Evolutionary conservation across 2,329 filamentous ascomycete species (phyloP).

Genomic region (Aspergillus sp.): DNA sequence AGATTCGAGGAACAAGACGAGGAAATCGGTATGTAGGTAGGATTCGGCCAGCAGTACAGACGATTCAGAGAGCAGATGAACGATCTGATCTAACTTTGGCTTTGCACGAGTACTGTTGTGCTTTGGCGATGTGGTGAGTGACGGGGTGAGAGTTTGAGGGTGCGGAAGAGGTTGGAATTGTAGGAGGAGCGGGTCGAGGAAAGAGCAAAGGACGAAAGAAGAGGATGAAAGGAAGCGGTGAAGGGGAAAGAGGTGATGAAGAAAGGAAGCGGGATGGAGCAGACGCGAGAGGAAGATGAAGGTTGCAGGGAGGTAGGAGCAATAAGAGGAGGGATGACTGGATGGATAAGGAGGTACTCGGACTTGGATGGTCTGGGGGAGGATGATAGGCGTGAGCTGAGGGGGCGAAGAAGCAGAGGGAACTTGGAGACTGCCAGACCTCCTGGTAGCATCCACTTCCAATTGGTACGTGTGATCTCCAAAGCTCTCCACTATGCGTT

Average conservation of each 20-base stretch:
- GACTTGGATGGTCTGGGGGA: constrained; percentile 6
- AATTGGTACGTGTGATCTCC: constrained; percentile 23
- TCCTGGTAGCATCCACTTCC: neutral
- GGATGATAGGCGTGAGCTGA: constrained; percentile 17
- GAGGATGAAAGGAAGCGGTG: constrained; percentile 19
- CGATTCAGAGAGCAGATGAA: constrained; percentile 23
- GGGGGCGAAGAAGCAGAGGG: constrained; percentile 20
- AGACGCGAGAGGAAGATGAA: constrained; percentile 25
- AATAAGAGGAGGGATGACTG: constrained; percentile 18
- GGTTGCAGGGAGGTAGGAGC: constrained; percentile 22
- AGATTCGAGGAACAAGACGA: constrained; percentile 20
- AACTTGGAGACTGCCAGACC: constrained; percentile 7
- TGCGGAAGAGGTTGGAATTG: constrained; percentile 10
- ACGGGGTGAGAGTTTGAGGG: constrained; percentile 10
- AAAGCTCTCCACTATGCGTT: constrained; percentile 16
- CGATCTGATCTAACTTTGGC: constrained; percentile 13
- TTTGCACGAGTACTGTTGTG: constrained; percentile 18
- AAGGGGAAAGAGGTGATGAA: constrained; percentile 19
- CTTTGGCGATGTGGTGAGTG: constrained; percentile 13
- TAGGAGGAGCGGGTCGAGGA: constrained; percentile 18
- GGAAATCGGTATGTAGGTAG: constrained; percentile 16
- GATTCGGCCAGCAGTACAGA: constrained; percentile 16
- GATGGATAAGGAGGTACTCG: constrained; percentile 23
- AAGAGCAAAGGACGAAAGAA: constrained; percentile 23
- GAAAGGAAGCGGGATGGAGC: constrained; percentile 22